A percentile compares a stretch with the other conserved stretches of the same genome.
phyloP scores from a whole-genome alignment of 257 asterid species.

The Marsdenia floribunda region DNA sequence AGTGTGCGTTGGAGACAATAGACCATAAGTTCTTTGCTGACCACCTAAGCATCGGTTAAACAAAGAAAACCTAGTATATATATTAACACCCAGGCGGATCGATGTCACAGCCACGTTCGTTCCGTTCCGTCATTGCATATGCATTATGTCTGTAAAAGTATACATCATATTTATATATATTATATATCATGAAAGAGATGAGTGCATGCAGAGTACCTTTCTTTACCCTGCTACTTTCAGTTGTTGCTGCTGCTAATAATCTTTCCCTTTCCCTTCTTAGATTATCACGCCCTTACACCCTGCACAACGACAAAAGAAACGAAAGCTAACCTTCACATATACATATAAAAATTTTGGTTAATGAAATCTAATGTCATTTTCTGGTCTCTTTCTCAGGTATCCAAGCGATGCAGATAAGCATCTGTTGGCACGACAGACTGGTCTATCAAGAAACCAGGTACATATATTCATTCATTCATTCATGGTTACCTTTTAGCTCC shows the following conservation, averaged over 20 bases:
- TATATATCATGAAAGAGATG: conserved; percentile 7
- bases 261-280: conserved; percentile 37
- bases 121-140: not conserved
- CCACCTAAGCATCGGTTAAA: conserved; percentile 19
- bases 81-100: not conserved
- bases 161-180: not conserved
- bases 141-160: conserved; percentile 11
- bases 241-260: conserved; percentile 6
- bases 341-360: conserved; percentile 24
- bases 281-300: conserved; percentile 49
- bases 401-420: conserved; percentile 99
- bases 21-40: conserved; percentile 1
- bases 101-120: not conserved
- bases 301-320: not conserved
- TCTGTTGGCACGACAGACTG: conserved; percentile 97
- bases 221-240: conserved; percentile 29
- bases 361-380: conserved; percentile 44
- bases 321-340: too few relatives aligned
- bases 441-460: conserved; percentile 96
- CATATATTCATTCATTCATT: not conserved
- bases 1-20: not conserved
- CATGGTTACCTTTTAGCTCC: not conserved
- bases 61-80: conserved; percentile 3
- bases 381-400: conserved; percentile 83
- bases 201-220: conserved; percentile 32